phyloP scores from a whole-genome alignment of 1,284 basidiomycete species.

The Austroboletus olivaceoglutinosus region DNA sequence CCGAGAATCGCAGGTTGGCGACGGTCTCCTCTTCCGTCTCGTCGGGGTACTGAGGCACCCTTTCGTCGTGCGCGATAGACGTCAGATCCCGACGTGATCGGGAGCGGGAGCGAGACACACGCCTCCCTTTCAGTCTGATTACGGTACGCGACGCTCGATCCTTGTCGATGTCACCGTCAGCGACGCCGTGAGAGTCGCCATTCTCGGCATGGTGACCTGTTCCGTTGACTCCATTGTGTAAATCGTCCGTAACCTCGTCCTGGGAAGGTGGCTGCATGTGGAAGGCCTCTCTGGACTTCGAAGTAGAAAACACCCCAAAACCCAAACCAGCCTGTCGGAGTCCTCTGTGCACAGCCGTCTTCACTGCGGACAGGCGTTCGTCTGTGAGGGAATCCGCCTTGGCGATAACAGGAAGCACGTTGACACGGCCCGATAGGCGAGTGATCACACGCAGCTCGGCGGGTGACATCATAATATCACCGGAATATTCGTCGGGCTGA shows the following conservation, averaged over 20 bases:
- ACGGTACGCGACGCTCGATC: constrained; percentile 64
- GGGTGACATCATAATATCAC: constrained; percentile 60
- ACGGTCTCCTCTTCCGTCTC: constrained; percentile 60
- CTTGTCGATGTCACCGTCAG: constrained; percentile 42
- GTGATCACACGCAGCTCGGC: constrained; percentile 75
- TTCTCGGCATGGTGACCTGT: constrained; percentile 20
- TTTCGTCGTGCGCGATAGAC: constrained; percentile 50
- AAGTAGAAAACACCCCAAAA: constrained; percentile 69
- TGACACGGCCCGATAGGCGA: constrained; percentile 65
- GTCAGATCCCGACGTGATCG: constrained; percentile 65
- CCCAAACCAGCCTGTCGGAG: constrained; percentile 61
- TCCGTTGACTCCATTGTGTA: constrained; percentile 28
- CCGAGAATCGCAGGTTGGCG: constrained; percentile 74
- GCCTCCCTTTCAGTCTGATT: constrained; percentile 56
- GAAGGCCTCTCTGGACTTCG: constrained; percentile 23
- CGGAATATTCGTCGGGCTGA: constrained; percentile 48
- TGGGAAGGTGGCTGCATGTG: constrained; percentile 11
- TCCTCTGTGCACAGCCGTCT: constrained; percentile 63
- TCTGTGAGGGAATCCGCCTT: constrained; percentile 77
- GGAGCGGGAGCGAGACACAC: constrained; percentile 62
- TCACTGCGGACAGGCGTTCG: constrained; percentile 61
- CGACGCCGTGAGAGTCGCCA: constrained; percentile 27
- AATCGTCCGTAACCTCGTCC: constrained; percentile 24
- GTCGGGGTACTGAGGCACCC: constrained; percentile 47
- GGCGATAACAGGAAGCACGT: constrained; percentile 75